A percentile compares a stretch with the other conserved stretches of the same genome.
Conservation (phyloP, 225 moss, liverwort and hornwort species). For the Marchantia paleacea region DNA sequence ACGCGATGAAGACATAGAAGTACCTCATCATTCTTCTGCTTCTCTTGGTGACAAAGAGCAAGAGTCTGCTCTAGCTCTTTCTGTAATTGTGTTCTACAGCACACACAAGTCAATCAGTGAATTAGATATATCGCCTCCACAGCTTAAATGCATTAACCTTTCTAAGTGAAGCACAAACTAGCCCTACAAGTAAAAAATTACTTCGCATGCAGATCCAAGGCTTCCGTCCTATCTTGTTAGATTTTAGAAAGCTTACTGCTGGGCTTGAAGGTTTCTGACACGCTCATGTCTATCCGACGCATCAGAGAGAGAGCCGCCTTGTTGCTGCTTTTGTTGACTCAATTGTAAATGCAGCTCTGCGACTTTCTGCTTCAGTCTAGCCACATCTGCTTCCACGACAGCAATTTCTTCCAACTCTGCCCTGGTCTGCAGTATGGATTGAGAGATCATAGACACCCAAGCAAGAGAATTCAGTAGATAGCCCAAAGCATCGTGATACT, state of each 20-base stretch:
- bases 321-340: conserved; percentile 91
- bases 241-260: conserved; percentile 62
- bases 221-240: background rate
- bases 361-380: conserved; percentile 91
- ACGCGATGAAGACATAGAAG: background rate
- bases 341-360: conserved; percentile 82
- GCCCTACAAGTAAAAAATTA: background rate
- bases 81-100: conserved; percentile 70
- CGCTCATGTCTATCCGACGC: conserved; percentile 86
- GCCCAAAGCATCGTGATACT: background rate
- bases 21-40: conserved; percentile 92
- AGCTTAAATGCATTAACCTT: background rate
- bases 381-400: conserved; percentile 92
- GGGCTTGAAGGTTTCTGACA: conserved; percentile 90
- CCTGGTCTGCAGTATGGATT: conserved; percentile 54
- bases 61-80: conserved; percentile 87
- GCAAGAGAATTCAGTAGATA: background rate
- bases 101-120: background rate
- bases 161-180: background rate
- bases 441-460: too few species aligned
- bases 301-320: conserved; percentile 78
- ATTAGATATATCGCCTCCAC: background rate
- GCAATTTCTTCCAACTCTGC: conserved; percentile 99
- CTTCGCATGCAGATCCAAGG: too few species aligned
- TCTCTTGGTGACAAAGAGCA: conserved; percentile 93